A percentile compares a stretch with the other conserved stretches of the same genome.
These are phyloP conservation scores for Tilletiopsis washingtonensis DNA, from an alignment of 1,284 basidiomycete genomes.

Conservation along the genomic window DNA sequence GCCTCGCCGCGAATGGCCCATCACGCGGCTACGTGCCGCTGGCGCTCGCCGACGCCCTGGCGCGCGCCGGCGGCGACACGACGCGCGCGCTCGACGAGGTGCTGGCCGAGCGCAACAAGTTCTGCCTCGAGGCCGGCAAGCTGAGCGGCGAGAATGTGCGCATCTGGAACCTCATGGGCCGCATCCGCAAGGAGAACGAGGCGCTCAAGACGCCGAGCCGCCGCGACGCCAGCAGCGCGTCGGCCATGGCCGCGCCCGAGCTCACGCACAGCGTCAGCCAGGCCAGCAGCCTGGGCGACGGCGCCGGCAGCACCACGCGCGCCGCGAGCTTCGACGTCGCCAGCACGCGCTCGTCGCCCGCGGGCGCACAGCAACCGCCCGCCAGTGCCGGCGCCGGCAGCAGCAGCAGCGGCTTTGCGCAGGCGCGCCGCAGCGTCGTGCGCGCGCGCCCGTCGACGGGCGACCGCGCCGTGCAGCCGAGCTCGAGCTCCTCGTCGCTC, in stretches of 20 bases:
- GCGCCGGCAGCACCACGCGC: too few relatives aligned
- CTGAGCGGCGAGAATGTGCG: slow-evolving; percentile 34
- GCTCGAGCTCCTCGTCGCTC: neutral
- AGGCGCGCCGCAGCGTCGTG: too few relatives aligned
- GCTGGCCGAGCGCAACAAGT: slow-evolving; percentile 34
- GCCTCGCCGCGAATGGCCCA: neutral
- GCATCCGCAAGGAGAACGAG: slow-evolving; percentile 38
- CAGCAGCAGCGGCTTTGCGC: slow-evolving; percentile 14
- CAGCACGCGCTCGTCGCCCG: too few relatives aligned
- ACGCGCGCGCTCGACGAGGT: slow-evolving; percentile 31
- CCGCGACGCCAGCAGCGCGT: neutral
- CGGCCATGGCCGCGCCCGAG: neutral
- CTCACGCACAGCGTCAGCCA: neutral
- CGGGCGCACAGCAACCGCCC: too few relatives aligned
- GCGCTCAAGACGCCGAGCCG: slow-evolving; percentile 17
- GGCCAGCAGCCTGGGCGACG: neutral
- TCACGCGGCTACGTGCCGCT: slow-evolving; percentile 16
- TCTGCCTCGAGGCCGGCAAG: slow-evolving; percentile 30
- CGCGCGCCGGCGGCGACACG: slow-evolving; percentile 18
- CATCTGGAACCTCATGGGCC: slow-evolving; percentile 41
- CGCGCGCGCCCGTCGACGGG: slow-evolving; percentile 1
- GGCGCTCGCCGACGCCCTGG: slow-evolving; percentile 25
- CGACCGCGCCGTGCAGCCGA: neutral
- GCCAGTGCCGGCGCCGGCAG: slow-evolving; percentile 12
- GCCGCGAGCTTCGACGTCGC: neutral